phyloP scores from a whole-genome alignment of 2,329 filamentous ascomycete genomes.

The Hypoxylon sp. region DNA sequence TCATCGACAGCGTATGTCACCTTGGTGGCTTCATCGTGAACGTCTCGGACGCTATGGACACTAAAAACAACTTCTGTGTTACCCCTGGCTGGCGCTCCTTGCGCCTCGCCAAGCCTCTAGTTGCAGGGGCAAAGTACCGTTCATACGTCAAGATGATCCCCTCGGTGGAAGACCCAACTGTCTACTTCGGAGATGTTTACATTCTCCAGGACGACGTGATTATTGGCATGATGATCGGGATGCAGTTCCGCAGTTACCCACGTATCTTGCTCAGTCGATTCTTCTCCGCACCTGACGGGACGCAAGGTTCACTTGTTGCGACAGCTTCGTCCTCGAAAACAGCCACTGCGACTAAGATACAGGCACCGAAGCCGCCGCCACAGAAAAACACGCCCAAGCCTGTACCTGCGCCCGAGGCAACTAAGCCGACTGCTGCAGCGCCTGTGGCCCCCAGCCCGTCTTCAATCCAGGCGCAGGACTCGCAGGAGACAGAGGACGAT shows the following conservation, averaged over 20 bases:
- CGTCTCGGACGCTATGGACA: conserved; percentile 55
- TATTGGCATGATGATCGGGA: conserved; percentile 53
- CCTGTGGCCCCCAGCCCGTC: too few relatives aligned
- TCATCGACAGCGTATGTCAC: conserved; percentile 58
- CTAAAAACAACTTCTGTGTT: conserved; percentile 54
- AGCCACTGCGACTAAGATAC: background rate
- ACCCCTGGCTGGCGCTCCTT: conserved; percentile 58
- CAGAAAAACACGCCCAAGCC: background rate
- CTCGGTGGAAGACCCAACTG: conserved; percentile 47
- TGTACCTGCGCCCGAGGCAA: background rate
- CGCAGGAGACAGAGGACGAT: conserved; percentile 52
- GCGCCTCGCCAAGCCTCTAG: conserved; percentile 53
- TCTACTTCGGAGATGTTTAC: conserved; percentile 57
- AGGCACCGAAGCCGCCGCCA: conserved; percentile 4
- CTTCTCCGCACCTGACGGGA: conserved; percentile 54
- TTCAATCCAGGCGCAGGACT: too few relatives aligned
- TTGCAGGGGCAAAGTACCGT: conserved; percentile 53
- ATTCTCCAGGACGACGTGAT: conserved; percentile 55
- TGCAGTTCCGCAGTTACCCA: conserved; percentile 58
- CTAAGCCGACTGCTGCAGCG: background rate
- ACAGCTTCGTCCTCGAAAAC: background rate
- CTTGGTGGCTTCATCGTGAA: conserved; percentile 61
- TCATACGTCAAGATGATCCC: conserved; percentile 60
- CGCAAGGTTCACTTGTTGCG: background rate
- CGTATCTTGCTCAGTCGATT: conserved; percentile 58